Conservation (phyloP, 306 rosid species). For the Trifolium subterraneum region DNA sequence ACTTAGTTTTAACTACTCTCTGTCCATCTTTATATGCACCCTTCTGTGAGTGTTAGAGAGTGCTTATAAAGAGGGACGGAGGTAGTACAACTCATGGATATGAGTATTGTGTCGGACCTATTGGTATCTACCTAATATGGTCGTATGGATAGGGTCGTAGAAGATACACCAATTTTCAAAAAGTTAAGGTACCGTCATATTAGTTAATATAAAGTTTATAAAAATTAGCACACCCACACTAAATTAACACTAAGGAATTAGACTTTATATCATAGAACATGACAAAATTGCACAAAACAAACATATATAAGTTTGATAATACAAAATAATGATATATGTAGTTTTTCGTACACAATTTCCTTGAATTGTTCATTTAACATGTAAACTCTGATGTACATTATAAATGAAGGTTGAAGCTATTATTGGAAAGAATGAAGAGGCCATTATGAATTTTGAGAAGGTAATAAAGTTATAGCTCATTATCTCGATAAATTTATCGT, state of each 20-base stretch:
- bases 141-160: neutral
- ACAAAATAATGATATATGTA: neutral
- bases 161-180: conserved; percentile 5
- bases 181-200: neutral
- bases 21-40: too few relatives aligned
- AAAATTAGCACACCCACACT: neutral
- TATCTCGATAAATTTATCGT: conserved; percentile 28
- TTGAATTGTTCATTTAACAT: conserved; percentile 31
- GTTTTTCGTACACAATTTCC: conserved; percentile 16
- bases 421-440: conserved; percentile 95
- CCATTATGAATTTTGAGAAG: conserved; percentile 93
- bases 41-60: too few relatives aligned
- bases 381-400: conserved; percentile 37
- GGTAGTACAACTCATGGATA: neutral
- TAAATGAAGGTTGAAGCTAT: conserved; percentile 89
- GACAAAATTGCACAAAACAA: conserved; percentile 1
- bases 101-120: neutral
- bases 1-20: neutral
- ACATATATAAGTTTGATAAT: neutral
- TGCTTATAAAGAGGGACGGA: too few relatives aligned
- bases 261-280: neutral
- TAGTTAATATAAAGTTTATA: too few relatives aligned
- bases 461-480: conserved; percentile 48
- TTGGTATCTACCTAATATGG: neutral
- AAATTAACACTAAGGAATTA: neutral